A percentile compares a stretch with the other conserved stretches of the same genome.
These are phyloP conservation scores for Clitopilus hobsonii DNA, from an alignment of 768 basidiomycete species.

Conservation along the genomic window DNA sequence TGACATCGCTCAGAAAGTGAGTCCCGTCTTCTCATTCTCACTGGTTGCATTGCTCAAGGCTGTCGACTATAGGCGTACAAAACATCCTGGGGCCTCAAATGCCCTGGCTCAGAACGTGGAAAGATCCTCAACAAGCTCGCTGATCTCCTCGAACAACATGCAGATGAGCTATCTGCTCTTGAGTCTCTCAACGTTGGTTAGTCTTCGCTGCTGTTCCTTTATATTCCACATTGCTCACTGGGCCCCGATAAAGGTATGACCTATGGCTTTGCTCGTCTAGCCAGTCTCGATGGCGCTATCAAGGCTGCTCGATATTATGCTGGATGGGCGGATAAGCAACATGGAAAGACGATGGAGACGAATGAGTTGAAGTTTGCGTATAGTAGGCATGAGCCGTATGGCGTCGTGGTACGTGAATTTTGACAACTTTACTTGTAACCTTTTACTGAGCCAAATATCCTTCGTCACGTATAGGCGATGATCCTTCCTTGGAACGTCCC, in stretches of 20 bases:
- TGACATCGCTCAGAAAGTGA: background rate
- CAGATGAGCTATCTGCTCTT: conserved; percentile 23
- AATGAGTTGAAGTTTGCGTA: conserved; percentile 22
- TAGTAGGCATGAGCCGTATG: conserved; percentile 46
- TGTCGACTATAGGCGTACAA: conserved; percentile 30
- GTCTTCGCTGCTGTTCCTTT: background rate
- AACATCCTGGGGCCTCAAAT: conserved; percentile 63
- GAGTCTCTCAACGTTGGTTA: conserved; percentile 18
- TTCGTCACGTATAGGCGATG: conserved; percentile 22
- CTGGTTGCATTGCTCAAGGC: background rate
- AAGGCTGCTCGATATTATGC: conserved; percentile 70
- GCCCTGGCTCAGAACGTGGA: conserved; percentile 33
- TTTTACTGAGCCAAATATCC: no score
- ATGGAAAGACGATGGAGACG: conserved; percentile 69
- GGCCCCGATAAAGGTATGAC: background rate
- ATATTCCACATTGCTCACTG: conserved; percentile 30
- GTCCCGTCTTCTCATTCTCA: background rate
- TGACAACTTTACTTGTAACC: background rate
- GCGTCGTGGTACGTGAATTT: conserved; percentile 28
- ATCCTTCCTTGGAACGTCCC: conserved; percentile 57
- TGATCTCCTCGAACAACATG: conserved; percentile 22
- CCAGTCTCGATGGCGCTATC: conserved; percentile 17
- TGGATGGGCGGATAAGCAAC: conserved; percentile 89
- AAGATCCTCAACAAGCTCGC: conserved; percentile 25
- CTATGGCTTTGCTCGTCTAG: background rate